Conservation (phyloP, 345 rosid genomes). For the Salix caprea region DNA sequence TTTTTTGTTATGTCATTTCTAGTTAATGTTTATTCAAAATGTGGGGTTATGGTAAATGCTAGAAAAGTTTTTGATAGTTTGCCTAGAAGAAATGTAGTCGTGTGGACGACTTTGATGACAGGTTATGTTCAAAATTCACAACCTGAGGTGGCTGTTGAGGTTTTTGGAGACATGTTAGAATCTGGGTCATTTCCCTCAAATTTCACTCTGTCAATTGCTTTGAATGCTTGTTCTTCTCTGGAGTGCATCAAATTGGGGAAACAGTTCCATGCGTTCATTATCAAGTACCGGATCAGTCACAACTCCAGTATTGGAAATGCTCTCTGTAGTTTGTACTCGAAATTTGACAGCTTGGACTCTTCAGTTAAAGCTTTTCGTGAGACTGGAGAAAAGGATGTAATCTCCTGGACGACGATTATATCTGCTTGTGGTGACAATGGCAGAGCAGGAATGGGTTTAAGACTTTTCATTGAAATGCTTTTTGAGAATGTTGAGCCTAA, state of each 20-base stretch:
- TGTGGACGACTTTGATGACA: constrained; percentile 48
- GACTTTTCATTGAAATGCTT: constrained; percentile 44
- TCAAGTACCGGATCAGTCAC: constrained; percentile 40
- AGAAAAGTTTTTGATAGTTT: constrained; percentile 30
- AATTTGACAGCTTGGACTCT: constrained; percentile 32
- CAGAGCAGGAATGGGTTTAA: constrained; percentile 32
- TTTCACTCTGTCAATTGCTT: constrained; percentile 39
- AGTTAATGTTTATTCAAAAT: constrained; percentile 47
- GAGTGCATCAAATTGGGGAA: constrained; percentile 34
- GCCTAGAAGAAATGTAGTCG: constrained; percentile 30
- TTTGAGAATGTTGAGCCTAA: constrained; percentile 40
- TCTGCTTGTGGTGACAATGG: constrained; percentile 46
- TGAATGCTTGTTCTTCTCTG: constrained; percentile 45
- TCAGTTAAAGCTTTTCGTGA: constrained; percentile 37
- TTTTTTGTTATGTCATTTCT: constrained; percentile 37
- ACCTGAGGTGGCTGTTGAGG: constrained; percentile 35
- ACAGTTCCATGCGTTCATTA: constrained; percentile 48
- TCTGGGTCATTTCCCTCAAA: constrained; percentile 43
- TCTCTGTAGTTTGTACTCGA: constrained; percentile 57
- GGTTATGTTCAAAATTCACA: constrained; percentile 46
- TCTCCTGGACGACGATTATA: constrained; percentile 55
- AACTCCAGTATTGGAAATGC: constrained; percentile 54
- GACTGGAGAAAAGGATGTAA: constrained; percentile 41
- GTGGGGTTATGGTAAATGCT: constrained; percentile 40
- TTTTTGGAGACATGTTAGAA: constrained; percentile 42